phyloP scores from a whole-genome alignment of 192 early-diverging fungal species.

The Paraglomus occultum region DNA sequence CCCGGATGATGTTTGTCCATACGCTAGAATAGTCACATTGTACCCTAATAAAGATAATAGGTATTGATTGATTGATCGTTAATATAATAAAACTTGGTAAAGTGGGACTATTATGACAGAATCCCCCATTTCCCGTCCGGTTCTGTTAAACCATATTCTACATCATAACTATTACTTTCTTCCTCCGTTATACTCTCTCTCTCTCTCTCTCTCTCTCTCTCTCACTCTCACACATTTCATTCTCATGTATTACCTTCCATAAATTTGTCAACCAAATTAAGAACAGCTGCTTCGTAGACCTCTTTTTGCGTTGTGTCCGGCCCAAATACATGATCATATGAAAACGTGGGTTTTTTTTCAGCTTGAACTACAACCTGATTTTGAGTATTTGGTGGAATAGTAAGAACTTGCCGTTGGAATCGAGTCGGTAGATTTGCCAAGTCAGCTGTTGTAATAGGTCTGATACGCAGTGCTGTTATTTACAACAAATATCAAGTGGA shows the following conservation, averaged over 20 bases:
- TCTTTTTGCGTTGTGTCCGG: slow-evolving; percentile 53
- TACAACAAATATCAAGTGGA: background rate
- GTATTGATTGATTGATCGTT: background rate
- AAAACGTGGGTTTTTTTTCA: slow-evolving; percentile 42
- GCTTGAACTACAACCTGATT: slow-evolving; percentile 17
- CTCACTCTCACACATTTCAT: background rate
- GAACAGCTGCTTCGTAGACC: slow-evolving; percentile 52
- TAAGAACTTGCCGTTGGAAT: slow-evolving; percentile 23
- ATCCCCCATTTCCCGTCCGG: no score
- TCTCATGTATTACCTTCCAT: slow-evolving; percentile 41
- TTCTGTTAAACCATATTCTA: no score
- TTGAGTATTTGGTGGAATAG: background rate
- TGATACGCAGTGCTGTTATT: slow-evolving; percentile 18
- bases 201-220: no score
- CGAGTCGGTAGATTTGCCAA: slow-evolving; percentile 17
- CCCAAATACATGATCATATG: slow-evolving; percentile 72
- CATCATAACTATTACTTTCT: no score
- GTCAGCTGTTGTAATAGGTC: slow-evolving; percentile 20
- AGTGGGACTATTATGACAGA: no score
- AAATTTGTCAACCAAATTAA: slow-evolving; percentile 47
- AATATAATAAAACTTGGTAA: no score
- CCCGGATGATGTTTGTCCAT: slow-evolving; percentile 93
- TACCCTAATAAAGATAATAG: slow-evolving; percentile 55
- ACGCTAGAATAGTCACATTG: slow-evolving; percentile 93
- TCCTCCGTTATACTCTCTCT: no score